phyloP scores from a whole-genome alignment of 2,329 filamentous ascomycete species.

The Xylaria sp. region DNA sequence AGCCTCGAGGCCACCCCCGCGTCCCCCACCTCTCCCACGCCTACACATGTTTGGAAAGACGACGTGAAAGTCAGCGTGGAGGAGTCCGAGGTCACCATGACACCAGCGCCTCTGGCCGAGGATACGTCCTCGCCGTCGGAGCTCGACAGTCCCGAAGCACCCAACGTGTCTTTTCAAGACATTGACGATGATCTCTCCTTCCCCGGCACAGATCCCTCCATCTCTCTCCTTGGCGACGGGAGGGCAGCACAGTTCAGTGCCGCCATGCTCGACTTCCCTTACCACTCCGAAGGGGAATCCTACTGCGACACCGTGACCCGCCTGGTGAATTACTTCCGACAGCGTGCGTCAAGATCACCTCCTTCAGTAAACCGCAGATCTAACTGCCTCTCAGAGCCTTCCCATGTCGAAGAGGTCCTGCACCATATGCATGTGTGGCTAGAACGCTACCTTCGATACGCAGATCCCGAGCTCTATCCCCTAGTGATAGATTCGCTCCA shows the following conservation, averaged over 20 bases:
- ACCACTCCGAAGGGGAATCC: constrained; percentile 32
- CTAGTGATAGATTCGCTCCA: constrained; percentile 47
- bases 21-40: constrained; percentile 47
- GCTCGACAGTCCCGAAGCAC: constrained; percentile 48
- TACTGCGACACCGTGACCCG: constrained; percentile 34
- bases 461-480: constrained; percentile 38
- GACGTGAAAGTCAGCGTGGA: constrained; percentile 51
- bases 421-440: constrained; percentile 54
- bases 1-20: constrained; percentile 46
- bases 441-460: constrained; percentile 49
- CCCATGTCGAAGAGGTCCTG: constrained; percentile 49
- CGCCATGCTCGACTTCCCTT: constrained; percentile 36
- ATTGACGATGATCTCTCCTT: constrained; percentile 36
- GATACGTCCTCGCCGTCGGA: constrained; percentile 43
- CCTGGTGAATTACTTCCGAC: constrained; percentile 32
- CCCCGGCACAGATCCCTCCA: constrained; percentile 39
- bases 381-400: constrained; percentile 42
- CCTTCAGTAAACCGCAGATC: constrained; percentile 28
- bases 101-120: constrained; percentile 29
- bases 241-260: constrained; percentile 22
- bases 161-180: constrained; percentile 45
- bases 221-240: constrained; percentile 18
- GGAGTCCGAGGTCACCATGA: constrained; percentile 45
- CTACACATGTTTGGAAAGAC: constrained; percentile 29
- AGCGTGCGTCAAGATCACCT: constrained; percentile 28